Conservation (phyloP, 2,329 filamentous ascomycete species). For the Phaeosphaeriaceae sp. region DNA sequence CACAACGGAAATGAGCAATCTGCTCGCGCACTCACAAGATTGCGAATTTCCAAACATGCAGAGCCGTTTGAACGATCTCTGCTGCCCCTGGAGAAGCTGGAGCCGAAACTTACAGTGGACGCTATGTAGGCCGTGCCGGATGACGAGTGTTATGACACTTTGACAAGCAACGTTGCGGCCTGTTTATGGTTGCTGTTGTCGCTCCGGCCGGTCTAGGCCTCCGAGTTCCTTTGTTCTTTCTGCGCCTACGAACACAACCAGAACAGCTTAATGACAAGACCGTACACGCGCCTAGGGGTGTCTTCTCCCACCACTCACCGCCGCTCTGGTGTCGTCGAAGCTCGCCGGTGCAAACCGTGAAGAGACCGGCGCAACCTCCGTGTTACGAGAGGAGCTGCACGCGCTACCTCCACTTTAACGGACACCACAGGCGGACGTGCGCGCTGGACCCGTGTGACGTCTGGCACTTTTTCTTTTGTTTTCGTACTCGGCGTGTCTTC, state of each 20-base stretch:
- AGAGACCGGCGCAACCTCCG: not conserved
- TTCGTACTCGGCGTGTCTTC: constrained; percentile 10
- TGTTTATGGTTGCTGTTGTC: not conserved
- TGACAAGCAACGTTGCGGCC: constrained; percentile 5
- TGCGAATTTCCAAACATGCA: constrained; percentile 6
- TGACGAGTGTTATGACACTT: constrained; percentile 9
- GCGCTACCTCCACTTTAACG: not conserved
- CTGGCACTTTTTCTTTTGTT: constrained; percentile 7
- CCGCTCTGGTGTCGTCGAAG: not conserved
- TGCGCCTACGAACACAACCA: not conserved
- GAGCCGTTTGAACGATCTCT: constrained; percentile 1
- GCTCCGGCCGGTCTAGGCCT: not conserved
- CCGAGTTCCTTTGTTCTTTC: not conserved
- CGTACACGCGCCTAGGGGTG: not conserved
- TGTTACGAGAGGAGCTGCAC: constrained; percentile 6
- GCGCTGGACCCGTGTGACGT: constrained; percentile 6
- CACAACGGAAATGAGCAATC: constrained; percentile 8
- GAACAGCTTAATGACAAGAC: not conserved
- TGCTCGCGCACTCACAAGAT: constrained; percentile 1
- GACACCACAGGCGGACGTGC: constrained; percentile 1
- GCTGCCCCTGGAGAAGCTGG: constrained; percentile 8
- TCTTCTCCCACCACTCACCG: not conserved
- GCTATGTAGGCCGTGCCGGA: constrained; percentile 4
- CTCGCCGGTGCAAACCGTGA: not conserved
- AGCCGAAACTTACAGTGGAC: not conserved